Evolutionary conservation across 371 early-diverging fungal genomes (phyloP).

Genomic region (Mortierella sp.): DNA sequence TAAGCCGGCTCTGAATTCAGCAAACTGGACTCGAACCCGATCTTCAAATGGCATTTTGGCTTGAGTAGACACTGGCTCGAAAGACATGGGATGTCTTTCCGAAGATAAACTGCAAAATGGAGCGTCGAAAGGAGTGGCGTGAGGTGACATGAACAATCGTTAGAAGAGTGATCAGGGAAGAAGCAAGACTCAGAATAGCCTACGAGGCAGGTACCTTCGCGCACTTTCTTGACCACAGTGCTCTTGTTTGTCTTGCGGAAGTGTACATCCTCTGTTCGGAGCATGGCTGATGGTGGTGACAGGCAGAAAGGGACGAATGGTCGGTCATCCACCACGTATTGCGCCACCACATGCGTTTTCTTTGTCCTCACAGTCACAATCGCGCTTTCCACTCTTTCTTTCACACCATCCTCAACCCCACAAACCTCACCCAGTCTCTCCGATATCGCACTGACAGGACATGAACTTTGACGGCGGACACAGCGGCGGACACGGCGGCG

Average conservation of each 20-base stretch:
- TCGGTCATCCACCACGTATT: too few species aligned
- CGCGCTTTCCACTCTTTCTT: background rate
- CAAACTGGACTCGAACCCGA: slow-evolving; percentile 55
- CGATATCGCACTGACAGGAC: background rate
- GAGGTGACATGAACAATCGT: background rate
- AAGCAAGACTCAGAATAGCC: background rate
- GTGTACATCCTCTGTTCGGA: slow-evolving; percentile 29
- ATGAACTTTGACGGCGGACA: background rate
- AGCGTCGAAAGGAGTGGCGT: background rate
- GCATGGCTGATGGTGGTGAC: slow-evolving; percentile 14
- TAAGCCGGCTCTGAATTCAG: slow-evolving; percentile 59
- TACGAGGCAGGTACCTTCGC: slow-evolving; percentile 60
- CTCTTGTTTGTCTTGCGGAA: slow-evolving; percentile 65
- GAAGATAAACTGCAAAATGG: slow-evolving; percentile 62
- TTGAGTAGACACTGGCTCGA: slow-evolving; percentile 56
- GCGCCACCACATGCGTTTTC: background rate
- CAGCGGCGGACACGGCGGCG: slow-evolving; percentile 4
- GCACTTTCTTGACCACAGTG: slow-evolving; percentile 67
- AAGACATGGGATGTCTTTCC: slow-evolving; percentile 73
- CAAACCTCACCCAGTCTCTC: too few species aligned
- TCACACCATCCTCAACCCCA: too few species aligned
- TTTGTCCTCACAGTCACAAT: background rate
- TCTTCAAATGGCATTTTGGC: slow-evolving; percentile 48
- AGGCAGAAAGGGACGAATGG: background rate
- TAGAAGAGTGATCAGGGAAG: background rate